Conservation (phyloP, 2,329 filamentous ascomycete genomes). For the Lachnellula willkommii region DNA sequence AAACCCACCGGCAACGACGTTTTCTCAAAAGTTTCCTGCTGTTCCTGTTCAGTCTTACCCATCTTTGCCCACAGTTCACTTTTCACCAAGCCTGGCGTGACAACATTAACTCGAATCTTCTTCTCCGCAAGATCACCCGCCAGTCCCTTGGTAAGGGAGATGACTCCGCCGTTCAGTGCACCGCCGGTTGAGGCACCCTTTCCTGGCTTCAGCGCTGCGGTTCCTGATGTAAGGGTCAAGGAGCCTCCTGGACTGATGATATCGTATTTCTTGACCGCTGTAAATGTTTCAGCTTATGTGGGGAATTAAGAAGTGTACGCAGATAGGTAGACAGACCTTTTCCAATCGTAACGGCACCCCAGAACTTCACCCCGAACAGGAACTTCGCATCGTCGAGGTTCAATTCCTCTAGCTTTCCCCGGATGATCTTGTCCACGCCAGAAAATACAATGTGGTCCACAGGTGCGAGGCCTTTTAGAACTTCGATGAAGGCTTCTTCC, state of each 20-base stretch:
- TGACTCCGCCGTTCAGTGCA: constrained; percentile 38
- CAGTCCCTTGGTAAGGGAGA: constrained; percentile 49
- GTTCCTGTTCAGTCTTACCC: constrained; percentile 24
- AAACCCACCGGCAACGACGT: constrained; percentile 26
- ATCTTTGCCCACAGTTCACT: constrained; percentile 41
- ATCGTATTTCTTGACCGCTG: constrained; percentile 34
- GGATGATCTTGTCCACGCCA: constrained; percentile 36
- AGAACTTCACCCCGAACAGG: constrained; percentile 38
- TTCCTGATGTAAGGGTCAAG: constrained; percentile 36
- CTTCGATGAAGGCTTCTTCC: constrained; percentile 31
- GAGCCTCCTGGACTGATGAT: constrained; percentile 35
- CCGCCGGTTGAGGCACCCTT: constrained; percentile 34
- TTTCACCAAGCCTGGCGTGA: constrained; percentile 49
- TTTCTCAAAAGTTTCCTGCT: constrained; percentile 22
- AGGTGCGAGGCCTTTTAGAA: constrained; percentile 31
- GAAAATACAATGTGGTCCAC: constrained; percentile 38
- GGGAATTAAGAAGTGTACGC: not conserved
- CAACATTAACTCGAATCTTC: constrained; percentile 57
- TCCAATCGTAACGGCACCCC: constrained; percentile 34
- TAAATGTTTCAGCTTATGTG: not conserved
- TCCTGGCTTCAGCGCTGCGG: constrained; percentile 33
- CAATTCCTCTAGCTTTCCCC: constrained; percentile 32
- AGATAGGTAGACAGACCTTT: constrained; percentile 26
- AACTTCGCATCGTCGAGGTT: constrained; percentile 33
- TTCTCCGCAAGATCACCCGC: constrained; percentile 51